Evolutionary conservation across 225 moss, liverwort and hornwort species (phyloP).

Genomic region (Antitrichia curtipendula): DNA sequence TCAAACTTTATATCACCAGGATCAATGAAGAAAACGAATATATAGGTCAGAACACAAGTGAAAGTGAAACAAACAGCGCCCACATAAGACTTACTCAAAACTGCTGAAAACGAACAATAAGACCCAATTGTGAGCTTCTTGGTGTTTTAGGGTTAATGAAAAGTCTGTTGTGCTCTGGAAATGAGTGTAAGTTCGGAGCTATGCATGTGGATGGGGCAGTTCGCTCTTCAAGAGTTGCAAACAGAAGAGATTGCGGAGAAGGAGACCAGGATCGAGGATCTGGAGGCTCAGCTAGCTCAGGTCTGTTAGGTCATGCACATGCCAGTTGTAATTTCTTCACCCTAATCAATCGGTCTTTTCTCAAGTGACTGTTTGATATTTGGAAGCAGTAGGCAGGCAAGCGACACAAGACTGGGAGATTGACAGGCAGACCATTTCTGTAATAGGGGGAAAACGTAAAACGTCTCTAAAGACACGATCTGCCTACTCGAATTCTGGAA

Average conservation of each 20-base stretch:
- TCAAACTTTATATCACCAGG: not conserved
- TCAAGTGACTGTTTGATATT: not conserved
- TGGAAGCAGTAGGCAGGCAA: too few relatives aligned
- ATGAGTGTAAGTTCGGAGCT: not conserved
- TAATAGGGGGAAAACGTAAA: not conserved
- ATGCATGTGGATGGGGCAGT: not conserved
- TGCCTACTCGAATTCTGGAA: not conserved
- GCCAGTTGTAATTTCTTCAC: not conserved
- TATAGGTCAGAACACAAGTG: not conserved
- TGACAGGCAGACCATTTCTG: not conserved
- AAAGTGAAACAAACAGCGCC: not conserved
- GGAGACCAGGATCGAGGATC: not conserved
- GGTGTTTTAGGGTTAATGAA: not conserved
- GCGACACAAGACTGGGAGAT: not conserved
- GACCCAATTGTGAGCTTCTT: not conserved
- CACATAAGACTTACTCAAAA: not conserved
- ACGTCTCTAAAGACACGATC: not conserved
- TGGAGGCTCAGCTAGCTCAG: slow-evolving; percentile 10
- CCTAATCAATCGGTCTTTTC: not conserved
- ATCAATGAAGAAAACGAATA: not conserved
- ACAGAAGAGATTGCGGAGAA: not conserved
- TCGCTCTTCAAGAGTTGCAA: slow-evolving; percentile 1
- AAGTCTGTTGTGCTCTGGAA: not conserved
- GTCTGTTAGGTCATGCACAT: not conserved
- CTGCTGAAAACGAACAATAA: not conserved